A percentile compares a stretch with the other conserved stretches of the same genome.
Conservation (phyloP, 2,329 filamentous ascomycete genomes). For the Akanthomyces uredinophilus region DNA sequence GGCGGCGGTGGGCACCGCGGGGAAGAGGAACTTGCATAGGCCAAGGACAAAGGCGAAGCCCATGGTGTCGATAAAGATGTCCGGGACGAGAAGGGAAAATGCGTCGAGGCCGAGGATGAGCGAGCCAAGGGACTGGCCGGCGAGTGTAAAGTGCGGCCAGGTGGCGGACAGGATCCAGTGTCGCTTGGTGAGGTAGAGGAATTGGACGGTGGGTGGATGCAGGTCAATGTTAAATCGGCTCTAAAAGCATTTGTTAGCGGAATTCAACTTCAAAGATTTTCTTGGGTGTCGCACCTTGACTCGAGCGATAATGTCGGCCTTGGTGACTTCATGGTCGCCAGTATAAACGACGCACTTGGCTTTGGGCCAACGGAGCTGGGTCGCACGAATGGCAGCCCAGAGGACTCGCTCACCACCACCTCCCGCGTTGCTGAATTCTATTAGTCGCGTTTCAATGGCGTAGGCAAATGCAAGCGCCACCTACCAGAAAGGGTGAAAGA, state of each 20-base stretch:
- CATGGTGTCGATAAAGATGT: constrained; percentile 97
- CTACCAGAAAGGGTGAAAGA: constrained; percentile 97
- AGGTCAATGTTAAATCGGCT: constrained; percentile 90
- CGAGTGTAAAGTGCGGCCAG: constrained; percentile 87
- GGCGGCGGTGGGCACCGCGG: constrained; percentile 72
- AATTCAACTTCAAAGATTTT: neutral
- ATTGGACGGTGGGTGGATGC: constrained; percentile 73
- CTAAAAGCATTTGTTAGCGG: constrained; percentile 33
- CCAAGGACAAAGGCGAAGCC: constrained; percentile 90
- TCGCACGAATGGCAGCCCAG: constrained; percentile 91
- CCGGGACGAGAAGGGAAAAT: constrained; percentile 84
- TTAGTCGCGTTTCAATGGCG: neutral
- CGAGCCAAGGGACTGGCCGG: constrained; percentile 91
- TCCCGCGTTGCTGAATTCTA: constrained; percentile 72
- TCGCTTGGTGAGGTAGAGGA: constrained; percentile 86
- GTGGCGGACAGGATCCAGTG: constrained; percentile 80
- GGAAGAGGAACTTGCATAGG: constrained; percentile 77
- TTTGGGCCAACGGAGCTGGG: constrained; percentile 81
- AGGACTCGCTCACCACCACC: constrained; percentile 93
- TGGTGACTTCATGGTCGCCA: constrained; percentile 84
- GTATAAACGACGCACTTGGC: constrained; percentile 92
- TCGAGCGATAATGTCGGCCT: constrained; percentile 69
- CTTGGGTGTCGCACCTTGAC: constrained; percentile 54
- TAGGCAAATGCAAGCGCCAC: constrained; percentile 23
- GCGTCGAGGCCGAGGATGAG: constrained; percentile 85